Base-by-base conservation (phyloP, 2,329 filamentous ascomycete genomes). In the Penicillium oxalicum region DNA sequence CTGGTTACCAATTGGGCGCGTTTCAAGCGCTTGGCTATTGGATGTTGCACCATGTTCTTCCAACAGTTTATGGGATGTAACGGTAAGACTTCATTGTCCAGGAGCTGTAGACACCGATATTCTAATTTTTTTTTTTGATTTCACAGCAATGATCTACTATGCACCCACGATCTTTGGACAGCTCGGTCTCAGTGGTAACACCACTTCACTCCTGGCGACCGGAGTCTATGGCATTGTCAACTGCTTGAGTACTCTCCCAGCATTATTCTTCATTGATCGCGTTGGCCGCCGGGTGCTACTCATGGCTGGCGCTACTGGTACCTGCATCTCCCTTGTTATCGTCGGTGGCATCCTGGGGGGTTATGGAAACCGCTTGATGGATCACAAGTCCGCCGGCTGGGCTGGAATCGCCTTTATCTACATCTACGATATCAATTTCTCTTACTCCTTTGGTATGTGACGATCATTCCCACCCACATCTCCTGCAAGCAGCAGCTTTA, bases 51-150 rank as follows among this genome's bases (percentile, higher is more conserved):
- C 4, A 70, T 70, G 67, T 70, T 71, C 47, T 71, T 70, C 49
- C 63, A 76, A 52, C 73, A 80, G 39, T 75, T 74, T 43, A 73
- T 71, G 59, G 74, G 73, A 0, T 70, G 68, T 54, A 76, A 76
- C 45, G 73, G 65, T 68, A 47, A 35, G 51, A 53, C 24, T 9
- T 11, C 2, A 2, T 24, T 24, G 3, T 11, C 32, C 6, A 9
- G 18, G 7, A 26, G 13, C 11, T 11, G 5, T 33, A 9, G 40
- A 37, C 18, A 5, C 12, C 36, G 42, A 1, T 2, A 27, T 25
- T 5, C 11, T 37, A 35, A 11, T 25, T 3, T 46, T 40, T 25
- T 3, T 46, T 40, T 18, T 18, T 18, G 18, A 18, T 2, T 18
- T 49, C 41, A 44, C 32, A 68, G 64, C 72, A 0, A 65, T 77